Percentiles rank a stretch among this genome's conserved stretches.
These are phyloP conservation scores for Escovopsis sp. DNA, from an alignment of 2,329 filamentous ascomycete species.

Conservation along the genomic window DNA sequence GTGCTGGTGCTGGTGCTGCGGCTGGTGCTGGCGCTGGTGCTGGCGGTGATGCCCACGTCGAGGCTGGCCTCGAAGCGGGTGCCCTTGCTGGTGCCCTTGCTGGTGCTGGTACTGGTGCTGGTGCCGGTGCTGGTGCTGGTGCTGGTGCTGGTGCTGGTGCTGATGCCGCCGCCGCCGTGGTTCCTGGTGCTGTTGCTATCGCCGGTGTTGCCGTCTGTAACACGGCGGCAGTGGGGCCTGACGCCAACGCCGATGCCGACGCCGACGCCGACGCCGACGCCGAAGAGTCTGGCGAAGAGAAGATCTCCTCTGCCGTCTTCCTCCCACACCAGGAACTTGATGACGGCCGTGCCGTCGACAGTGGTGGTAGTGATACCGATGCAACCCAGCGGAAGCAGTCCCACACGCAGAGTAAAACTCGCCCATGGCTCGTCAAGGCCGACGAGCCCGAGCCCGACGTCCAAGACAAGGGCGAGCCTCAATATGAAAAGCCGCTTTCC, in stretches of 20 bases:
- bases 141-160: slow-evolving; percentile 9
- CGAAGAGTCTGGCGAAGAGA: slow-evolving; percentile 60
- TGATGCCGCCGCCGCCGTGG: too few relatives aligned
- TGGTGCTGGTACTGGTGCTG: background rate
- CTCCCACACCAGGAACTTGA: slow-evolving; percentile 54
- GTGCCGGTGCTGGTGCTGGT: too few relatives aligned
- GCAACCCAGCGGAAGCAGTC: slow-evolving; percentile 34
- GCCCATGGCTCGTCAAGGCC: slow-evolving; percentile 45
- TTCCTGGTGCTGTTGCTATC: background rate
- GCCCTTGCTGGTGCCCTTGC: slow-evolving; percentile 58
- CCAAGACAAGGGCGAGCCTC: slow-evolving; percentile 11
- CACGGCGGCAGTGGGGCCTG: too few relatives aligned
- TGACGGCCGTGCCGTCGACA: slow-evolving; percentile 16
- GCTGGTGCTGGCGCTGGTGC: slow-evolving; percentile 36
- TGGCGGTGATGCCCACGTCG: slow-evolving; percentile 28
- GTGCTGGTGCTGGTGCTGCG: slow-evolving; percentile 25
- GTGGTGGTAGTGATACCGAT: slow-evolving; percentile 21
- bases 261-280: slow-evolving; percentile 22
- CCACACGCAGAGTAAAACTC: slow-evolving; percentile 22
- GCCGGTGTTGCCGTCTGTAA: slow-evolving; percentile 12
- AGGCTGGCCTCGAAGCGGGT: slow-evolving; percentile 68
- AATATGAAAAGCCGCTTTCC: background rate
- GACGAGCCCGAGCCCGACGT: slow-evolving; percentile 29
- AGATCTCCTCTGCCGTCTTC: slow-evolving; percentile 77
- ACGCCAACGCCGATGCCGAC: background rate